These are phyloP conservation scores for Sinapis alba DNA, from an alignment of 441 rosid species.

Conservation along the genomic window DNA sequence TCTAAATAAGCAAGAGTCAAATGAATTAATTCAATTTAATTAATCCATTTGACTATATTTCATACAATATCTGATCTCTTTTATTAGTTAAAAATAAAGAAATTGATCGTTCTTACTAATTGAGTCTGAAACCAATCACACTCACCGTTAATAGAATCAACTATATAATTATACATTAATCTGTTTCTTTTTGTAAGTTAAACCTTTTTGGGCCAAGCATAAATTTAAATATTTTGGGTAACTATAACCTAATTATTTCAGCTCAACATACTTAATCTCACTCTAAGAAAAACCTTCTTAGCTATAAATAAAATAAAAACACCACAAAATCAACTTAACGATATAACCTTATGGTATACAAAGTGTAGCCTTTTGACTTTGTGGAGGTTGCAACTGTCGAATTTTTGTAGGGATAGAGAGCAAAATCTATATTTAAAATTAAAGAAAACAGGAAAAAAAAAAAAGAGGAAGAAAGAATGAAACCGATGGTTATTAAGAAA, in stretches of 20 bases:
- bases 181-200: not conserved
- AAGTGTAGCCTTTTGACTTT: not conserved
- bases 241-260: not conserved
- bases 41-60: too few relatives aligned
- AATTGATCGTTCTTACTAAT: not conserved
- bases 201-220: not conserved
- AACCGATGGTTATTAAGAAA: conserved; percentile 52
- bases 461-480: conserved; percentile 34
- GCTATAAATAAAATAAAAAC: not conserved
- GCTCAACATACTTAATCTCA: not conserved
- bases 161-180: not conserved
- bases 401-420: not conserved
- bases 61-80: too few relatives aligned
- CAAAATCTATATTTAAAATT: not conserved
- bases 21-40: not conserved
- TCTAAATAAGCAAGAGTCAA: not conserved
- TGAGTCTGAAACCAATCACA: not conserved
- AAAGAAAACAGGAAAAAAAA: not conserved
- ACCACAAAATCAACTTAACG: not conserved
- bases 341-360: not conserved
- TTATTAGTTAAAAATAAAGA: too few relatives aligned
- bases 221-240: not conserved
- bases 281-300: not conserved
- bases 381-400: not conserved
- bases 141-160: not conserved